A percentile compares a stretch with the other conserved stretches of the same genome.
Evolutionary conservation across 2,329 filamentous ascomycete species (phyloP).

Genomic region (Cryphonectria parasitica): DNA sequence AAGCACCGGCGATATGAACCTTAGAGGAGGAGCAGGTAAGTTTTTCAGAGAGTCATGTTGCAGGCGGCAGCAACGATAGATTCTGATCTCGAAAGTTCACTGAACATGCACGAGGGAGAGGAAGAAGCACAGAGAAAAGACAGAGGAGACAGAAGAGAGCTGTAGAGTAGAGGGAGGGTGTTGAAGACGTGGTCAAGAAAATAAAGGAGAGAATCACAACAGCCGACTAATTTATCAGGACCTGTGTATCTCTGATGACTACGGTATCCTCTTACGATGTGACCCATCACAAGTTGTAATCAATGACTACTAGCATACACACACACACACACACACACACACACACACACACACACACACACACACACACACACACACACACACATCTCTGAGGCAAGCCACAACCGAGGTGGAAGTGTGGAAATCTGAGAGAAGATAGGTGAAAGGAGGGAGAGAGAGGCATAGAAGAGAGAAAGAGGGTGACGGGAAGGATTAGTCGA

Average conservation of each 20-base stretch:
- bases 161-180: neutral
- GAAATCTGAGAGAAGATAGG: neutral
- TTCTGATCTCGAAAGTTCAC: neutral
- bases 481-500: slow-evolving; percentile 8
- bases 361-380: neutral
- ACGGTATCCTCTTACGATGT: neutral
- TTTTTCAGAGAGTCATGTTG: neutral
- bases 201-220: neutral
- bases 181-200: neutral
- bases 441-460: neutral
- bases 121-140: neutral
- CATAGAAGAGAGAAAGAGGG: neutral
- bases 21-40: neutral
- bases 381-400: neutral
- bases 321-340: neutral
- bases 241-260: neutral
- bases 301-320: neutral
- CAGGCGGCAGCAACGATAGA: neutral
- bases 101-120: neutral
- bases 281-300: neutral
- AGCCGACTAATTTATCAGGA: neutral
- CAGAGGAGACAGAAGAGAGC: neutral
- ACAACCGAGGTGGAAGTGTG: neutral
- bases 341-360: neutral
- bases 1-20: neutral